A percentile compares a stretch with the other conserved stretches of the same genome.
Evolutionary conservation across 2,329 filamentous ascomycete genomes (phyloP).

Genomic region (Lasiodiplodia sp.): DNA sequence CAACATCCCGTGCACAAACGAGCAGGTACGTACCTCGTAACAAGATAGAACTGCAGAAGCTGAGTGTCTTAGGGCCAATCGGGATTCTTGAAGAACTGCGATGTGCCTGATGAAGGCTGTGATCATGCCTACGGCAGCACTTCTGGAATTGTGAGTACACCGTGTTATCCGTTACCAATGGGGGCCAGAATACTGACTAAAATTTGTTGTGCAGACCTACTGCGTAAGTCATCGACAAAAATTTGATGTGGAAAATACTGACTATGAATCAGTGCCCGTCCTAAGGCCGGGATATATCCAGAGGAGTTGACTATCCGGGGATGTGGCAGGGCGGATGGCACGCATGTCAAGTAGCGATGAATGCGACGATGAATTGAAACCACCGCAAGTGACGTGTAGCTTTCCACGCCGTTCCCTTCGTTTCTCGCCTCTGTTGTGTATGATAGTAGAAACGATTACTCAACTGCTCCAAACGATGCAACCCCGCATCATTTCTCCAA

Average conservation of each 20-base stretch:
- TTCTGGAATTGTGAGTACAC: neutral
- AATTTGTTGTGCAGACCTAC: neutral
- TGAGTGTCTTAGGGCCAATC: neutral
- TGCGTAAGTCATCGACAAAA: neutral
- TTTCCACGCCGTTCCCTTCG: neutral
- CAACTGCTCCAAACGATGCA: too few species aligned
- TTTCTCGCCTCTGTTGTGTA: too few species aligned
- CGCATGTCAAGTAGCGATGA: neutral
- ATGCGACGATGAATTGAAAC: neutral
- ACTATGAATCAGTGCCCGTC: neutral
- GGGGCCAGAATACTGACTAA: neutral
- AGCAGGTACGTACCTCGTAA: neutral
- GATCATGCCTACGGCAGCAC: neutral
- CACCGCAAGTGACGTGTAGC: neutral
- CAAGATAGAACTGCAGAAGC: neutral
- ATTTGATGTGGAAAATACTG: neutral
- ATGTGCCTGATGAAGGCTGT: neutral
- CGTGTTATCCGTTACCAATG: neutral
- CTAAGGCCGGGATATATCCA: neutral
- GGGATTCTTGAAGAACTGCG: neutral
- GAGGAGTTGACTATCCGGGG: neutral
- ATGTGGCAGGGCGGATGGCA: neutral
- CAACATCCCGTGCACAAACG: neutral
- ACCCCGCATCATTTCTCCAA: too few species aligned
- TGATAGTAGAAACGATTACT: too few species aligned